phyloP scores from a whole-genome alignment of 2,329 filamentous ascomycete genomes.

The Rasamsonia emersonii region DNA sequence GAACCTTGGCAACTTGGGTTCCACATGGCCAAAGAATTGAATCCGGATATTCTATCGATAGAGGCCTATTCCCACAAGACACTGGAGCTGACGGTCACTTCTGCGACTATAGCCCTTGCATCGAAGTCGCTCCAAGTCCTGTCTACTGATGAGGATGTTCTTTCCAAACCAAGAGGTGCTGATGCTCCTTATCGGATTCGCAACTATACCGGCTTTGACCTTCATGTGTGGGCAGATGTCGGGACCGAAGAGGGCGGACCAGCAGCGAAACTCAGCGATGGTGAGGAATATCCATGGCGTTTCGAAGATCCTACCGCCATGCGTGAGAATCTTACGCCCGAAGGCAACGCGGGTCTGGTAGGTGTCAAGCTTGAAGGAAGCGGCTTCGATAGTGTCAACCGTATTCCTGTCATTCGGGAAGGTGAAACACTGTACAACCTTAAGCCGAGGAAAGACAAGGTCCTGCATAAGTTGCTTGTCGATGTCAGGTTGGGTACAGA shows the following conservation, averaged over 20 bases:
- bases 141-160: conserved; percentile 76
- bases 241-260: conserved; percentile 57
- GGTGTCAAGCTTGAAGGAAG: conserved; percentile 82
- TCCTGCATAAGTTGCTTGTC: conserved; percentile 82
- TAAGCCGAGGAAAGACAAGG: conserved; percentile 73
- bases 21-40: conserved; percentile 69
- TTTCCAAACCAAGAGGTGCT: conserved; percentile 83
- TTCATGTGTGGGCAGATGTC: conserved; percentile 73
- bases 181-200: conserved; percentile 90
- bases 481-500: conserved; percentile 86
- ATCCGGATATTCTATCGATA: conserved; percentile 67
- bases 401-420: conserved; percentile 85
- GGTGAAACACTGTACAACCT: conserved; percentile 86
- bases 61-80: conserved; percentile 83
- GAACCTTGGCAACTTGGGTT: conserved; percentile 96
- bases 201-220: conserved; percentile 91
- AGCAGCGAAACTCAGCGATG: conserved; percentile 74
- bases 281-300: conserved; percentile 86
- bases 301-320: conserved; percentile 97
- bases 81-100: conserved; percentile 86
- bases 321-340: conserved; percentile 81
- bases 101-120: conserved; percentile 82
- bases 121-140: conserved; percentile 92
- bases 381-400: conserved; percentile 82
- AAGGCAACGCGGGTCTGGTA: conserved; percentile 70